A percentile compares a stretch with the other conserved stretches of the same genome.
Evolutionary conservation across 78 protist genomes (phyloP).

Genomic region (Dictyostelium purpureum): DNA sequence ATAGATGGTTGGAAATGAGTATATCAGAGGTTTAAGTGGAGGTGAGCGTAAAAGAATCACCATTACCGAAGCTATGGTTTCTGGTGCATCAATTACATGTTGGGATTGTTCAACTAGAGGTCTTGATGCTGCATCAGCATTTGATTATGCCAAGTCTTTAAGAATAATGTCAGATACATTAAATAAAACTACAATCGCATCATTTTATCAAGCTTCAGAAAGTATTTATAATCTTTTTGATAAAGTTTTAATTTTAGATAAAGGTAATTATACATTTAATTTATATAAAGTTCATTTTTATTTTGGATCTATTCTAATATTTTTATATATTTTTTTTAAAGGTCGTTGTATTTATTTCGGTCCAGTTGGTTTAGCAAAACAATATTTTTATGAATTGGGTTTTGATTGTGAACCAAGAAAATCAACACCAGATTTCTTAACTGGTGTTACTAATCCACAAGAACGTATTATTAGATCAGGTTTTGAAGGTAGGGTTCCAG

Average conservation of each 20-base stretch:
- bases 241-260: conserved; percentile 41
- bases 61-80: conserved; percentile 77
- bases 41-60: conserved; percentile 77
- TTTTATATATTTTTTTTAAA: too few species aligned
- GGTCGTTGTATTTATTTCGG: conserved; percentile 69
- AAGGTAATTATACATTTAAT: too few species aligned
- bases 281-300: too few species aligned
- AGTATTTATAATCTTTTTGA: conserved; percentile 55
- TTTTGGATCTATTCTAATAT: too few species aligned
- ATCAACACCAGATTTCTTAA: conserved; percentile 69
- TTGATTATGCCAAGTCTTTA: conserved; percentile 66
- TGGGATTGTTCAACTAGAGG: conserved; percentile 77
- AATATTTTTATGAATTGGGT: conserved; percentile 52
- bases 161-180: conserved; percentile 74
- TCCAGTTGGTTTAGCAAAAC: conserved; percentile 37
- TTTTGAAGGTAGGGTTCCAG: conserved; percentile 50
- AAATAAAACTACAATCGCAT: conserved; percentile 58
- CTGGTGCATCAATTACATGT: conserved; percentile 57
- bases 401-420: conserved; percentile 77
- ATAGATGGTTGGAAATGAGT: conserved; percentile 77
- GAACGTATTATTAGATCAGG: conserved; percentile 50
- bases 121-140: conserved; percentile 68
- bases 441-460: conserved; percentile 76
- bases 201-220: conserved; percentile 77
- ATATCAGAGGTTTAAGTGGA: conserved; percentile 67